Conservation (phyloP, 768 basidiomycete genomes). For the Sporobolomyces roseus region DNA sequence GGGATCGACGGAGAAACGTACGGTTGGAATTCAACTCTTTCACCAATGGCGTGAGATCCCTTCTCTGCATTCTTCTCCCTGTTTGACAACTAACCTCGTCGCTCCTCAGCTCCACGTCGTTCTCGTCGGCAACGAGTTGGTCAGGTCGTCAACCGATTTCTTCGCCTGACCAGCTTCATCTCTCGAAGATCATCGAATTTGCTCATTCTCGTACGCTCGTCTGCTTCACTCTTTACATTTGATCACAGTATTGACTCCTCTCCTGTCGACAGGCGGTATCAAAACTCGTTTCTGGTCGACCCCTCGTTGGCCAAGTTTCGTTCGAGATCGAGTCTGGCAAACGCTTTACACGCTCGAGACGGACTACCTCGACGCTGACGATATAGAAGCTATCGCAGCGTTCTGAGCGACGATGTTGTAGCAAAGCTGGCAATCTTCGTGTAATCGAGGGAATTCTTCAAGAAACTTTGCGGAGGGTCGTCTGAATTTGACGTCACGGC, state of each 20-base stretch:
- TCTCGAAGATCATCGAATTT: not conserved
- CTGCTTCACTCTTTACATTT: not conserved
- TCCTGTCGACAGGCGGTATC: conserved; percentile 16
- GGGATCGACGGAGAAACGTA: conserved; percentile 5
- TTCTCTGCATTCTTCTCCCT: not conserved
- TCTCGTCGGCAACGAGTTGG: conserved; percentile 22
- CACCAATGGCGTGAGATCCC: conserved; percentile 20
- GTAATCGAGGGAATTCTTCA: too few relatives aligned
- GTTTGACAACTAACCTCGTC: not conserved
- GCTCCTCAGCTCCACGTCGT: conserved; percentile 16
- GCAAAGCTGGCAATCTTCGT: too few relatives aligned
- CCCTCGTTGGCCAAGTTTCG: too few relatives aligned
- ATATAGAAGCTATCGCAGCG: too few relatives aligned
- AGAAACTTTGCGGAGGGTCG: too few relatives aligned
- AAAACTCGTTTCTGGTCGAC: too few relatives aligned
- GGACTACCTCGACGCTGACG: too few relatives aligned
- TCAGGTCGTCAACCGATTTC: conserved; percentile 17
- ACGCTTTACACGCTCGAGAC: too few relatives aligned
- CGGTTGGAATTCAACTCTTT: conserved; percentile 29
- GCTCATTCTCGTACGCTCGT: conserved; percentile 2
- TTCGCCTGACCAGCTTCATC: not conserved
- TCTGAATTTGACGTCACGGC: too few relatives aligned
- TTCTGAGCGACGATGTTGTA: too few relatives aligned
- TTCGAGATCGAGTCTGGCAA: too few relatives aligned
- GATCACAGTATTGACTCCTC: not conserved